Base-by-base conservation (phyloP, 352 stramenopile species). In the Pythium coloratum region DNA sequence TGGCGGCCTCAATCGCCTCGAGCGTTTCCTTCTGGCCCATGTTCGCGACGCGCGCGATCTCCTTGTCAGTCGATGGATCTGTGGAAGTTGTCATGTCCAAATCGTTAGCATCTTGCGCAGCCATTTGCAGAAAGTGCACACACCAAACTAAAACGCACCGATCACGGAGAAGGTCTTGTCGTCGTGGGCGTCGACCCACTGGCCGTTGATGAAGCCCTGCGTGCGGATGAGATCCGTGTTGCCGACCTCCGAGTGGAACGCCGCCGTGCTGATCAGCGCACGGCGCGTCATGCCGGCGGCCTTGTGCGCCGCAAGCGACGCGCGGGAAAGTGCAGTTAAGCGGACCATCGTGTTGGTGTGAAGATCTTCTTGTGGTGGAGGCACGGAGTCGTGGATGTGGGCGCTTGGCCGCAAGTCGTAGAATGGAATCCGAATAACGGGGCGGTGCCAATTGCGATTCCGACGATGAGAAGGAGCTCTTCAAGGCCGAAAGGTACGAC, bases 11-110 rank as follows among this genome's bases (percentile, higher is more conserved):
- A 67, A 97, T 94, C 49, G 90, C 88, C 16, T 88, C 77, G 18
- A 88, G 40, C 9, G 86, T 90, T 55, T 97, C 88, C 2, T 61
- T 63, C 47, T 62, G 72, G 28, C 79, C 76, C 84, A 96, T 95
- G 51, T 82, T 81, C 9, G 91, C 73, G 6, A 97, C 78, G 54
- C 66, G 75, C 57, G 76, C 79, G 50, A 97, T 79, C 66, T 89
- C 76, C 70, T 86, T 66, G 62, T 90, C 85, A 2, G 83, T 95
- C 40, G 90, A 84, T 16, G 90, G 90, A 66, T 96, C 83, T 85
- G 50, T 47, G 20, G 20, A 13, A 34, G 6, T 44, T 10, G 14
- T 1, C 40, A 49, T 24, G 1, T 16, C 26, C 18, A 47, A 57
- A 32, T 33, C 16, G 50, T 24, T 30, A 44, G 47, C 46, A 46